Conservation (phyloP, 2,329 filamentous ascomycete species). For the Beauveria medogensis region DNA sequence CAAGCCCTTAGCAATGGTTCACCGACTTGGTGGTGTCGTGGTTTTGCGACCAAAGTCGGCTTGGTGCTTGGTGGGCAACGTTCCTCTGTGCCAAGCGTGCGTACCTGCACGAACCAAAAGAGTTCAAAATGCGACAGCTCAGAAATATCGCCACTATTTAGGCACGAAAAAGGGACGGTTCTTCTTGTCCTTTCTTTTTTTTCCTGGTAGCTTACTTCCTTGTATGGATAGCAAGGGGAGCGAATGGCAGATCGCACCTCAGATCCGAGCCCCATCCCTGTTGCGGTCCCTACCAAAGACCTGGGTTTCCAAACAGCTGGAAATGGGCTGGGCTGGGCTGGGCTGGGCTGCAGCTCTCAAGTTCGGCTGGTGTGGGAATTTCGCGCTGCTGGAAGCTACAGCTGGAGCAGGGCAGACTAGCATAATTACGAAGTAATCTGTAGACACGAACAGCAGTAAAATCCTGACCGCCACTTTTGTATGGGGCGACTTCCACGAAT, state of each 20-base stretch:
- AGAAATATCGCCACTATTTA: background rate
- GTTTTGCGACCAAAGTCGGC: background rate
- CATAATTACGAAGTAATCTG: too few species aligned
- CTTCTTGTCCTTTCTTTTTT: background rate
- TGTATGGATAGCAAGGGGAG: background rate
- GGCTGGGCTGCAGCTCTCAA: background rate
- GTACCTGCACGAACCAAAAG: background rate
- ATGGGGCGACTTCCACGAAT: too few species aligned
- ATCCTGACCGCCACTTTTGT: background rate
- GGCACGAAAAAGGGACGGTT: background rate
- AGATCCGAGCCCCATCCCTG: conserved; percentile 3
- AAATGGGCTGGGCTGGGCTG: conserved; percentile 8
- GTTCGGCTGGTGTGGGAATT: background rate
- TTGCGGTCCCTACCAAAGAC: background rate
- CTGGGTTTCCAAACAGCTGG: conserved; percentile 3
- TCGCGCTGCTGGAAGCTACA: background rate
- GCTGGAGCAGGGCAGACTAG: background rate
- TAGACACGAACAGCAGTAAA: background rate
- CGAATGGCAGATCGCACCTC: conserved; percentile 8
- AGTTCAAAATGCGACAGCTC: conserved; percentile 1
- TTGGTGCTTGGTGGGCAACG: background rate
- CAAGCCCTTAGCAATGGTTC: background rate
- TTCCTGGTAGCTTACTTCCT: background rate
- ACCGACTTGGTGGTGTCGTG: background rate
- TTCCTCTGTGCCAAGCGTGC: background rate